Percentiles rank a stretch among this genome's conserved stretches.
These are phyloP conservation scores for Perilla frutescens DNA, from an alignment of 257 asterid genomes.

Conservation along the genomic window DNA sequence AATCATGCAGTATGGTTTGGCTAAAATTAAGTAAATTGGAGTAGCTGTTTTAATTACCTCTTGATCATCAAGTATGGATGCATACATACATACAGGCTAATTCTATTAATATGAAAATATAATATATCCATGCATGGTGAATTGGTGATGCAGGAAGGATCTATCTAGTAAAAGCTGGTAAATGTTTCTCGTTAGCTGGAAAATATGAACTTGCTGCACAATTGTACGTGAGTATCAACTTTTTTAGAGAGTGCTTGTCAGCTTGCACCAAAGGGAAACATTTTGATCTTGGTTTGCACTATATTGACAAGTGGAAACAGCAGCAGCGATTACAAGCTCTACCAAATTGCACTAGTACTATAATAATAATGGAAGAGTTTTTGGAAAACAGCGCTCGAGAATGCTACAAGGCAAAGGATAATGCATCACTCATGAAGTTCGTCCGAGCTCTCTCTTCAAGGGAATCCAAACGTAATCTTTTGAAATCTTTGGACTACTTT, in stretches of 20 bases:
- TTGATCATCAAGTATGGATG: no score
- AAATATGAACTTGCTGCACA: constrained; percentile 47
- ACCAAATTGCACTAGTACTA: neutral
- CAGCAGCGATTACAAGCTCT: constrained; percentile 3
- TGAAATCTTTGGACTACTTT: constrained; percentile 47
- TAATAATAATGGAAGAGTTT: constrained; percentile 37
- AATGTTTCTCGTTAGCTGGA: constrained; percentile 61
- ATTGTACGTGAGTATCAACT: constrained; percentile 49
- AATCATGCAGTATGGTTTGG: no score
- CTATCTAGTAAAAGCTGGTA: constrained; percentile 25
- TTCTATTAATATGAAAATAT: no score
- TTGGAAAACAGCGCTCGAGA: constrained; percentile 47
- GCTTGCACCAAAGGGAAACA: constrained; percentile 49
- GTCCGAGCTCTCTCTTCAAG: constrained; percentile 50
- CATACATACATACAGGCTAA: no score
- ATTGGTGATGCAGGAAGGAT: constrained; percentile 44
- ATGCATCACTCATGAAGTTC: constrained; percentile 47
- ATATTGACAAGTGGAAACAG: constrained; percentile 47
- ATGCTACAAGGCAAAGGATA: constrained; percentile 38
- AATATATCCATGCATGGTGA: constrained; percentile 25
- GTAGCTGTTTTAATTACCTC: no score
- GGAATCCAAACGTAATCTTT: constrained; percentile 49
- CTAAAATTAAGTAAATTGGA: no score
- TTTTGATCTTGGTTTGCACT: constrained; percentile 45
- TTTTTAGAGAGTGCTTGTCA: constrained; percentile 53